These are phyloP conservation scores for Staphylotrichum longicolle DNA, from an alignment of 495 filamentous ascomycete genomes.

Conservation along the genomic window DNA sequence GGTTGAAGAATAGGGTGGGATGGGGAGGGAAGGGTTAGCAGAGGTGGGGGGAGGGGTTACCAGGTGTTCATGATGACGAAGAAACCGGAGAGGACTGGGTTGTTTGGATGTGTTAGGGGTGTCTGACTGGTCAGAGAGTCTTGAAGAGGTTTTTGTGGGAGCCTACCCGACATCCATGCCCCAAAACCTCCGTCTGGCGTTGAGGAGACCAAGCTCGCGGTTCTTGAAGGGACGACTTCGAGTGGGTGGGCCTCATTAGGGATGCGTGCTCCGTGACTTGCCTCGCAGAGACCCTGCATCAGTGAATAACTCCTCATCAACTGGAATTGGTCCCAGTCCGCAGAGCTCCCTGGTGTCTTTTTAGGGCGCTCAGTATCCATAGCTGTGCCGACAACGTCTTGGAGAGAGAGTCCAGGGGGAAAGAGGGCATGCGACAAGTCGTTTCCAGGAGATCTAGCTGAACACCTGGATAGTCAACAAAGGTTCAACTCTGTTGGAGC, in stretches of 20 bases:
- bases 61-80: slow-evolving; percentile 1
- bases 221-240: neutral
- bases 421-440: too few relatives aligned
- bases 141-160: neutral
- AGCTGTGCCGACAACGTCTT: too few relatives aligned
- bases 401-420: too few relatives aligned
- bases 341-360: too few relatives aligned
- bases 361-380: too few relatives aligned
- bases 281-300: neutral
- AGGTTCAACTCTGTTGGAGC: too few relatives aligned
- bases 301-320: too few relatives aligned
- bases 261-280: too few relatives aligned
- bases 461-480: too few relatives aligned
- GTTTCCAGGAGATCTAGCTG: too few relatives aligned
- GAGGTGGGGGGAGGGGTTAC: neutral
- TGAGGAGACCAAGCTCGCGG: neutral
- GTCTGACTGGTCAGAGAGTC: neutral
- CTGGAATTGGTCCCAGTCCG: too few relatives aligned
- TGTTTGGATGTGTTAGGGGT: neutral
- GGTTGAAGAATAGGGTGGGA: neutral
- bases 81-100: neutral
- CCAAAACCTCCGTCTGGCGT: neutral
- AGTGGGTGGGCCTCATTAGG: neutral
- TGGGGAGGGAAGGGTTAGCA: neutral
- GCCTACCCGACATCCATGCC: slow-evolving; percentile 3